Base-by-base conservation (phyloP, 805 yeast genomes). In the Candida verbasci region DNA sequence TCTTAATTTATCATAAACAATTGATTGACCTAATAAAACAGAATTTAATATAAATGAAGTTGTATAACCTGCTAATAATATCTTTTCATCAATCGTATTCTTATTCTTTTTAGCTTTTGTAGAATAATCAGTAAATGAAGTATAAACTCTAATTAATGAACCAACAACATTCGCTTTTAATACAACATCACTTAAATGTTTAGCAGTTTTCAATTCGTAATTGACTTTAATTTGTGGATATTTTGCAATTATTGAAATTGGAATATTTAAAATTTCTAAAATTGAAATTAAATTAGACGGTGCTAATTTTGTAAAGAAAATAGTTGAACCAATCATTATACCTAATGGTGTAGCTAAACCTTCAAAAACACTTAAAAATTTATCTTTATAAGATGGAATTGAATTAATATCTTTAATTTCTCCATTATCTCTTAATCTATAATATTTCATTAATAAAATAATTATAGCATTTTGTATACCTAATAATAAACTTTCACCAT, bases 101-200 rank as follows among this genome's bases (percentile, higher is more conserved):
- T 40, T 52, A 32, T 31, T 48, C 40, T 41, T 53, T 50, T 48
- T 25, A 15, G 32, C 29, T 17, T 43, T 43, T 9, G 40, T 24
- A 20, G 35, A 35, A 12, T 53, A 59, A 40, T 55, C 55, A 41
- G 61, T 58, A 10, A 56, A 35, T 8, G 72, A 62, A 26, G 73
- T 66, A 45, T 60, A 65, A 15, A 67, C 65, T 32, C 73, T 53
- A 31, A 60, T 47, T 31, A 56, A 46, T 8, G 70, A 56, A 2
- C 73, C 73, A 16, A 61, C 29, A 25, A 58, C 55, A 43, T 65
- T 67, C 38, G 72, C 73, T 18, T 60, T 52, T 23, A 66, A 53
- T n/a, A 70, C 66, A 29, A 64, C 48, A 18, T 48, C 55, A 9
- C 67, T 56, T 30, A 67, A 59, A 41, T 63, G 70, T 12, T 45